These are phyloP conservation scores for Chrysoporthe deuterocubensis DNA, from an alignment of 2,329 filamentous ascomycete genomes.

Conservation along the genomic window DNA sequence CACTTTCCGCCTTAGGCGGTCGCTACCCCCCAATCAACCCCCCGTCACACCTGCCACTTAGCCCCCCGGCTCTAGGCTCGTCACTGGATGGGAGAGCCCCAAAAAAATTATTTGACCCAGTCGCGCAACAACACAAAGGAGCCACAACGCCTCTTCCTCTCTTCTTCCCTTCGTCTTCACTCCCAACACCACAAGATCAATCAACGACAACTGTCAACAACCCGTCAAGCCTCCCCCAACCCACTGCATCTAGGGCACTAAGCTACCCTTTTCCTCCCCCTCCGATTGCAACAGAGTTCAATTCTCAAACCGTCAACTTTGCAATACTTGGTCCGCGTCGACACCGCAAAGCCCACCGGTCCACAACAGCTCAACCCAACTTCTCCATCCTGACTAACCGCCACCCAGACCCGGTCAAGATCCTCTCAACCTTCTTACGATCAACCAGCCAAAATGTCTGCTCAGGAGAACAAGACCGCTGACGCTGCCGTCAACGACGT, in stretches of 20 bases:
- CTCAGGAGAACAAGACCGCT: conserved; percentile 68
- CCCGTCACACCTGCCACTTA: conserved; percentile 22
- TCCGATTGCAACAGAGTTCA: conserved; percentile 75
- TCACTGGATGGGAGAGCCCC: conserved; percentile 21
- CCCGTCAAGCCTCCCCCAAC: conserved; percentile 38
- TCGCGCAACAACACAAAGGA: conserved; percentile 34
- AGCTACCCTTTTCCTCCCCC: conserved; percentile 79
- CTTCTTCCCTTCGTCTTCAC: conserved; percentile 40
- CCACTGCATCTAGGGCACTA: conserved; percentile 76
- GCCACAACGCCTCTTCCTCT: conserved; percentile 36
- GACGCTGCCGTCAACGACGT: conserved; percentile 76
- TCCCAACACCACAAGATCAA: conserved; percentile 39
- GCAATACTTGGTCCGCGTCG: conserved; percentile 39
- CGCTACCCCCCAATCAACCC: conserved; percentile 10
- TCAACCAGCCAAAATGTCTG: conserved; percentile 76
- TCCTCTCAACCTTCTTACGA: conserved; percentile 39
- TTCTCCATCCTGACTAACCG: conserved; percentile 35
- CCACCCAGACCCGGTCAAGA: conserved; percentile 47
- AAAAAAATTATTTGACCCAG: conserved; percentile 41
- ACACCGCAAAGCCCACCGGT: conserved; percentile 44
- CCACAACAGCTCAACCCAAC: conserved; percentile 43
- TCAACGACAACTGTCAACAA: conserved; percentile 44
- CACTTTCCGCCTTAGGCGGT: conserved; percentile 23
- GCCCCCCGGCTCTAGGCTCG: conserved; percentile 16
- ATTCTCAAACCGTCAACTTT: conserved; percentile 46